These are phyloP conservation scores for Emericellopsis cladophorae DNA, from an alignment of 2,329 filamentous ascomycete species.

Conservation along the genomic window DNA sequence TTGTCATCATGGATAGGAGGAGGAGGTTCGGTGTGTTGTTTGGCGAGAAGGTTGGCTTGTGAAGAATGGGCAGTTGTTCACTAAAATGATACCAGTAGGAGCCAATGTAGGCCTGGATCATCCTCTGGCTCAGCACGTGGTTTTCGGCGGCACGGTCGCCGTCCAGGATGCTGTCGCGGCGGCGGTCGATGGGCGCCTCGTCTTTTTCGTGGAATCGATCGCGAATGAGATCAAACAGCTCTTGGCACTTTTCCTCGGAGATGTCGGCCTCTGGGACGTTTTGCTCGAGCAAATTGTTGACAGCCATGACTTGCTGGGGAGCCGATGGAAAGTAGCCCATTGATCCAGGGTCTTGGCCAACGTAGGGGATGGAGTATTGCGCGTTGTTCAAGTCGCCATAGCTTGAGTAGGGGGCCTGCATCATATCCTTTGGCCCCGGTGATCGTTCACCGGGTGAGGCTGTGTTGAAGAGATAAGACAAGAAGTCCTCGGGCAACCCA, in stretches of 20 bases:
- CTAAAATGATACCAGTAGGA: slow-evolving; percentile 96
- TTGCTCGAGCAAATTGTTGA: slow-evolving; percentile 73
- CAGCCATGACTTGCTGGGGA: slow-evolving; percentile 75
- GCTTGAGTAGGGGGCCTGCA: slow-evolving; percentile 28
- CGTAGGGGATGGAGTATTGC: slow-evolving; percentile 29
- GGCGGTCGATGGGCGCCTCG: slow-evolving; percentile 58
- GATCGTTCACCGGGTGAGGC: slow-evolving; percentile 11
- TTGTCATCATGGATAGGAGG: slow-evolving; percentile 78
- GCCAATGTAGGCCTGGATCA: slow-evolving; percentile 91
- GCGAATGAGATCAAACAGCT: slow-evolving; percentile 71
- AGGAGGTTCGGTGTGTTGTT: slow-evolving; percentile 77
- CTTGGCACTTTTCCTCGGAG: slow-evolving; percentile 76
- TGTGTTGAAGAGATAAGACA: slow-evolving; percentile 68
- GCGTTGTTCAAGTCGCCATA: slow-evolving; percentile 37
- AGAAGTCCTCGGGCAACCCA: slow-evolving; percentile 76
- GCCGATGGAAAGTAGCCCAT: slow-evolving; percentile 45
- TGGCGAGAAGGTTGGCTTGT: slow-evolving; percentile 85
- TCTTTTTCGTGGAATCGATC: slow-evolving; percentile 72
- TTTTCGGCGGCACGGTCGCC: slow-evolving; percentile 57
- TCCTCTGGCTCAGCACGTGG: slow-evolving; percentile 68
- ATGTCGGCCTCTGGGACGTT: slow-evolving; percentile 68
- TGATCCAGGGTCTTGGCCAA: slow-evolving; percentile 30
- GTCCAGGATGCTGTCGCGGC: slow-evolving; percentile 65
- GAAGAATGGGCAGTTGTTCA: slow-evolving; percentile 84
- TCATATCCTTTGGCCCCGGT: slow-evolving; percentile 27